Evolutionary conservation across 495 filamentous ascomycete genomes (phyloP), one percentile per base, ranked within the genome.

Genomic region (Halenospora varia): DNA sequence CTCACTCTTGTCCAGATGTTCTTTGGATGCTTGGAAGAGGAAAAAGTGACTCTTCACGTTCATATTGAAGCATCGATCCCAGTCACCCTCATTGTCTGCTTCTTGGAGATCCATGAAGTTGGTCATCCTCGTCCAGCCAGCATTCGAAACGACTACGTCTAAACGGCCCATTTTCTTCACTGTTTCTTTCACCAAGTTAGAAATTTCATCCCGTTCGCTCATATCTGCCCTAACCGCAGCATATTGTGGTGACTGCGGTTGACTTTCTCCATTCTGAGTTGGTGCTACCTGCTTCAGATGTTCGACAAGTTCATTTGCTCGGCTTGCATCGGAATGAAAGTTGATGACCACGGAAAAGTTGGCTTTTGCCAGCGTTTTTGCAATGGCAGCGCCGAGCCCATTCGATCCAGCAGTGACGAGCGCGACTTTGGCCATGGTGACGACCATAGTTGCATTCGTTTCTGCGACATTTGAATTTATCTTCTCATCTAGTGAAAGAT

Each of bases 21-120:
- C 65, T 61, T 70, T 72, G 1, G 75, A 71, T 0, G 76, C 77
- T 23, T 81, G 73, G 63, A 81, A 75, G 6, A 84, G 67, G 71
- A 73, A 83, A 25, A 84, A 65, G 51, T 82, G 80, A 11, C 70
- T 73, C 63, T 84, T 84, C 24, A 84, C 80, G 56, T 84, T 84
- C 69, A 82, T 75, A 44, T 74, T 73, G 62, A 79, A 83, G 57
- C 77, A 77, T 17, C 55, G 59, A 54, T 84, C 79, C 81, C 80
- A 84, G 60, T 83, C 80, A 4, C 75, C 75, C 58, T 84, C 81
- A 20, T 69, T 63, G 26, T 78, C 62, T 62, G 77, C 80, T n/a
- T 83, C 77, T 26, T 82, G 77, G 29, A 83, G 70, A 63, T 78
- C 71, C 17, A 41, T 58, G 57, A 82, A 73, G 57, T 77, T 74